phyloP scores from a whole-genome alignment of 345 rosid genomes.

The Durio zibethinus region DNA sequence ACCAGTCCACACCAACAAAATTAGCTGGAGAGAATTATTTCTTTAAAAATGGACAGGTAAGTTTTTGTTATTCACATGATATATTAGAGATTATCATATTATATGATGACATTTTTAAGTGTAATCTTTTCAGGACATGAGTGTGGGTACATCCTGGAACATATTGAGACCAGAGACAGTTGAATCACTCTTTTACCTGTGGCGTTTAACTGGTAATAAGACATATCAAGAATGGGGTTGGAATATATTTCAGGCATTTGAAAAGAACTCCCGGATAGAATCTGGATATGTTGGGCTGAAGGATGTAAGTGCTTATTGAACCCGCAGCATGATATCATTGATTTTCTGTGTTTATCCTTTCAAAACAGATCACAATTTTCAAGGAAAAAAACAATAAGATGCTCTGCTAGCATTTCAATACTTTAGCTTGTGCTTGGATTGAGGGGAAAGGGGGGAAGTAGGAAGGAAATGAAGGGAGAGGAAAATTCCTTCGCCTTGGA shows the following conservation, averaged over 20 bases:
- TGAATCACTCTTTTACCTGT: slow-evolving; percentile 91
- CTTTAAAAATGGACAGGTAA: slow-evolving; percentile 69
- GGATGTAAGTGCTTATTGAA: slow-evolving; percentile 56
- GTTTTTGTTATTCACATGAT: not conserved
- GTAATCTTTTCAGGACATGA: slow-evolving; percentile 69
- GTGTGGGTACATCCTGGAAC: slow-evolving; percentile 97
- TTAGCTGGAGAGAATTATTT: slow-evolving; percentile 97
- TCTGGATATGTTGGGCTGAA: slow-evolving; percentile 93
- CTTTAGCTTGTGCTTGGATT: not conserved
- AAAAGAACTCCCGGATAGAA: slow-evolving; percentile 83
- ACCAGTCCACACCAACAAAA: slow-evolving; percentile 88
- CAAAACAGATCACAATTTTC: not conserved
- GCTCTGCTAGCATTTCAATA: not conserved
- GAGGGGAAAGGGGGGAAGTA: not conserved
- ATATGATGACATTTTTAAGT: not conserved
- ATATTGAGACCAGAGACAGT: slow-evolving; percentile 93
- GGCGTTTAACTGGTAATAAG: slow-evolving; percentile 91
- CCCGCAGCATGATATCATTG: not conserved
- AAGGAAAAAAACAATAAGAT: not conserved
- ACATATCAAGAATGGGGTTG: slow-evolving; percentile 99
- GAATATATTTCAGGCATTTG: slow-evolving; percentile 96
- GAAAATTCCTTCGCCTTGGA: not conserved
- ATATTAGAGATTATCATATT: not conserved
- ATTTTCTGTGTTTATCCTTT: not conserved
- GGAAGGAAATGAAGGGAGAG: not conserved